Conservation (phyloP, 768 basidiomycete genomes). For the Russula abietina region DNA sequence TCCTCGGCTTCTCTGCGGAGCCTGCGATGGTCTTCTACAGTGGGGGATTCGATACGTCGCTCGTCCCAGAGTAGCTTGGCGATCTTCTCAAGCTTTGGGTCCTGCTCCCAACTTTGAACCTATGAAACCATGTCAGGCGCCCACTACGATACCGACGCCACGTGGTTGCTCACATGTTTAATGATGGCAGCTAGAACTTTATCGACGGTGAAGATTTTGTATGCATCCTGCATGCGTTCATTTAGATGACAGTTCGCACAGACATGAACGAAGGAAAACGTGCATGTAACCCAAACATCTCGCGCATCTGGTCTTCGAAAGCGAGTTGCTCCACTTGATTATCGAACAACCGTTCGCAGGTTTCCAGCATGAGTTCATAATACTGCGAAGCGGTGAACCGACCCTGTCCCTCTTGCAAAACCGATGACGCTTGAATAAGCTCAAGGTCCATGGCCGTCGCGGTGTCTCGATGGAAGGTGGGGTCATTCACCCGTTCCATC, state of each 20-base stretch:
- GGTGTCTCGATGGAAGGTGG: slow-evolving; percentile 29
- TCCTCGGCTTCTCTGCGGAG: slow-evolving; percentile 63
- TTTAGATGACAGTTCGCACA: not conserved
- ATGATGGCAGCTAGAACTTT: slow-evolving; percentile 83
- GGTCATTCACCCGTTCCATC: slow-evolving; percentile 38
- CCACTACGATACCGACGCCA: not conserved
- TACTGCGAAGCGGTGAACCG: slow-evolving; percentile 53
- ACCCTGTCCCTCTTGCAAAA: slow-evolving; percentile 25
- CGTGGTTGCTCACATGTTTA: slow-evolving; percentile 60
- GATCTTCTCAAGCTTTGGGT: slow-evolving; percentile 65
- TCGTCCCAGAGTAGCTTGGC: slow-evolving; percentile 67
- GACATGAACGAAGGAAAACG: not conserved
- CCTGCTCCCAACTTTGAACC: slow-evolving; percentile 64
- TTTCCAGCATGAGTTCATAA: slow-evolving; percentile 78
- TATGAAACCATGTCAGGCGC: slow-evolving; percentile 25
- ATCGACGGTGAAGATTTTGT: slow-evolving; percentile 90
- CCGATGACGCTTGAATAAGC: slow-evolving; percentile 28
- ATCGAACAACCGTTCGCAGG: slow-evolving; percentile 87
- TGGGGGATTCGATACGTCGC: slow-evolving; percentile 49
- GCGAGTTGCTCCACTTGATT: slow-evolving; percentile 79
- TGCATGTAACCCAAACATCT: slow-evolving; percentile 81
- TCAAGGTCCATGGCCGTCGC: slow-evolving; percentile 38
- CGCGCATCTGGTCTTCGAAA: slow-evolving; percentile 89
- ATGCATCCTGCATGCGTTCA: slow-evolving; percentile 49
- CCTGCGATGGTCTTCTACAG: slow-evolving; percentile 66